phyloP scores from a whole-genome alignment of 768 basidiomycete species.

The Mycena galericulata region DNA sequence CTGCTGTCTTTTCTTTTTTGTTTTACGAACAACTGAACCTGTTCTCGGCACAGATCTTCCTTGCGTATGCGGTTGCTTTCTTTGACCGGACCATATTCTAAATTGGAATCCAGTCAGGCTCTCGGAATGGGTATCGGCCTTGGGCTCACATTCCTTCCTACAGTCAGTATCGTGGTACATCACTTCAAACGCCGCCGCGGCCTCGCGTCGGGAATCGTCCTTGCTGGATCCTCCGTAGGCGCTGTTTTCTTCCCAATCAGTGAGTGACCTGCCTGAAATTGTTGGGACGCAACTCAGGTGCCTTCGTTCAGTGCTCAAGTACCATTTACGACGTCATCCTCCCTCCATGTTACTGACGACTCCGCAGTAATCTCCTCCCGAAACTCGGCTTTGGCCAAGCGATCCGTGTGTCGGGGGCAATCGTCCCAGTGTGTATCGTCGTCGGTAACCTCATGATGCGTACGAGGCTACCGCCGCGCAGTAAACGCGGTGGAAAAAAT shows the following conservation, averaged over 20 bases:
- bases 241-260: constrained; percentile 15
- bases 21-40: not conserved
- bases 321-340: too few relatives aligned
- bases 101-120: constrained; percentile 9
- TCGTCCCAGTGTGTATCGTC: constrained; percentile 5
- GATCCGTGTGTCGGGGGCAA: not conserved
- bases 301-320: constrained; percentile 21
- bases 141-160: constrained; percentile 7
- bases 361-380: not conserved
- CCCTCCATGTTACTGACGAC: not conserved
- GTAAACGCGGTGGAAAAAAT: not conserved
- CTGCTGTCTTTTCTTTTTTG: not conserved
- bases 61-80: not conserved
- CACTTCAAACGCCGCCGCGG: constrained; percentile 11
- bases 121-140: constrained; percentile 23
- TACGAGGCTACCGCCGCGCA: not conserved
- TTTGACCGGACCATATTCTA: not conserved
- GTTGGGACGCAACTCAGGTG: too few relatives aligned
- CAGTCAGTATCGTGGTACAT: not conserved
- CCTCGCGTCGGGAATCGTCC: constrained; percentile 12
- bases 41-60: not conserved
- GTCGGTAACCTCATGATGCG: constrained; percentile 10
- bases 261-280: not conserved
- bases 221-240: constrained; percentile 7
- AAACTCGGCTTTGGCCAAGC: constrained; percentile 7